Evolutionary conservation across 768 basidiomycete genomes (phyloP), one percentile per base, ranked within the genome.

Genomic region (Tricholoma flavovirens): DNA sequence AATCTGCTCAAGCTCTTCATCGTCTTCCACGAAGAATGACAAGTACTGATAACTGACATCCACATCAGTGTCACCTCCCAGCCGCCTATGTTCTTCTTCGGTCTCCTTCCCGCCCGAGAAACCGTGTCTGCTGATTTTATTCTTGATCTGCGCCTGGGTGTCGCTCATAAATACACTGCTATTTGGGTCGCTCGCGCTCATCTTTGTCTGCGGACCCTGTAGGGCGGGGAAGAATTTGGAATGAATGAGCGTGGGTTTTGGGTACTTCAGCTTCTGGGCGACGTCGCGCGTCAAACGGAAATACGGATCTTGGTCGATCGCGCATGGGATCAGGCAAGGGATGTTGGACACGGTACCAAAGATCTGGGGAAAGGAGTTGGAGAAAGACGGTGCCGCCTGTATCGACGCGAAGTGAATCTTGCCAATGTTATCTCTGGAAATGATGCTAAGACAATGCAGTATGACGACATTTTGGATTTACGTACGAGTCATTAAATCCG

Each of bases 201-300:
- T 99, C 76, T 99, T 99, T 33, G 93, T 96, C 71, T 97, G 93
- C 2, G 97, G 90, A 42, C 97, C 97, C 72, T 98, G 96, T 9
- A 99, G 80, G 4, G 97, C 95, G 10, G 97, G 97, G 76, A 99
- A 96, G 80, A 99, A 99, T 67, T 96, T 96, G 48, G 95, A 83
- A 71, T 98, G 94, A 49, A 99, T 75, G 22, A 98, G 82, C 2
- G 89, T 74, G 2, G 97, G 97, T 70, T 99, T 99, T 42, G 88
- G 93, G 75, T 96, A 97, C 72, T 93, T 96, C 65, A 99, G 83
- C 67, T 92, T 92, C 61, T 82, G 83, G 2, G 97, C 96, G 45
- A 93, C 90, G 71, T 99, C 97, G 43, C 97, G 89, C 29, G 97
- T 98, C 46, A 98, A 79, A 52, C 97, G 93, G 83, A 99, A 99